phyloP scores from a whole-genome alignment of 2,329 filamentous ascomycete species.

The Trichoderma sp. region DNA sequence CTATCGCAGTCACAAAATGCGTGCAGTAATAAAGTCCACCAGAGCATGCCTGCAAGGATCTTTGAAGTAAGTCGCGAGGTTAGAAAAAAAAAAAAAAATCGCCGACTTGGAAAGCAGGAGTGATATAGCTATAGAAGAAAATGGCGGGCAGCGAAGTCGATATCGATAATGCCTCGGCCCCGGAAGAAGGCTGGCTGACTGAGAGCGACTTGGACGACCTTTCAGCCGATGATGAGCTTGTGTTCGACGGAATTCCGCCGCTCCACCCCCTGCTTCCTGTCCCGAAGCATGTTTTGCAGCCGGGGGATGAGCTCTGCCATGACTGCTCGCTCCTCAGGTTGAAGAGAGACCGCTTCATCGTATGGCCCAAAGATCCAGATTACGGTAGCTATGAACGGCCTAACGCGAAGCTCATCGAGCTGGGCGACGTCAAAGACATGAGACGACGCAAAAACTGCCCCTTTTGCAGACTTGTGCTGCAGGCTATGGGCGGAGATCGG shows the following conservation, averaged over 20 bases:
- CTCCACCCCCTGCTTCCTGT: not conserved
- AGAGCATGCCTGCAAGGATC: not conserved
- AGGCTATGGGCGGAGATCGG: not conserved
- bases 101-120: not conserved
- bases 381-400: not conserved
- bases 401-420: not conserved
- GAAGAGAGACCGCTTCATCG: not conserved
- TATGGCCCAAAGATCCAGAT: not conserved
- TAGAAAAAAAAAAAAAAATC: too few species aligned
- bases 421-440: not conserved
- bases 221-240: not conserved
- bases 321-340: not conserved
- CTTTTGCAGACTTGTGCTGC: not conserved
- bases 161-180: not conserved
- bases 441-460: not conserved
- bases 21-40: not conserved
- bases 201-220: not conserved
- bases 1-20: not conserved
- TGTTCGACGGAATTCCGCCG: not conserved
- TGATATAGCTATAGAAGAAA: not conserved
- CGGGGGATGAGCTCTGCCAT: not conserved
- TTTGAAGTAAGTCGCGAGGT: not conserved
- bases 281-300: not conserved
- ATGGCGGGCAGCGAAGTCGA: not conserved
- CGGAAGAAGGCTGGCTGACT: not conserved